Evolutionary conservation across 768 basidiomycete genomes (phyloP).

Genomic region (Tremella mesenterica): DNA sequence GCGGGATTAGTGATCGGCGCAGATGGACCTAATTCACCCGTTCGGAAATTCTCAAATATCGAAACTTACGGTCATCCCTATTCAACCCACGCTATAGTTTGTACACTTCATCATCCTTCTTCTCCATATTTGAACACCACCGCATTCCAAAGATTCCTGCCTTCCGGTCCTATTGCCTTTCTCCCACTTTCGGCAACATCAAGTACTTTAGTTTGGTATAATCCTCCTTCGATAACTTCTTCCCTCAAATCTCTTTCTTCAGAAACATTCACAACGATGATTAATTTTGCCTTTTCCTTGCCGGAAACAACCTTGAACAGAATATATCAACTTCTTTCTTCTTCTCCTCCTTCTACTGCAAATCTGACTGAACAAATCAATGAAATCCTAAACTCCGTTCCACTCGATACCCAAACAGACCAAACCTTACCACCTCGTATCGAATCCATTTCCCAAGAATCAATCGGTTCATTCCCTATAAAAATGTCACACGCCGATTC

Average conservation of each 20-base stretch:
- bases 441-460: conserved; percentile 58
- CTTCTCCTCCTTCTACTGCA: neutral
- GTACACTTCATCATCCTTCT: conserved; percentile 71
- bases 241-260: conserved; percentile 61
- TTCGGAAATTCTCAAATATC: conserved; percentile 75
- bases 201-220: conserved; percentile 93
- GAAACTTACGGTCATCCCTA: conserved; percentile 87
- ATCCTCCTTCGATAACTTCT: conserved; percentile 63
- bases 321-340: conserved; percentile 28
- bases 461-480: conserved; percentile 82
- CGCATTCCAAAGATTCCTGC: conserved; percentile 88
- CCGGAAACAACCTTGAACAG: conserved; percentile 29
- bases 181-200: conserved; percentile 69
- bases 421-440: conserved; percentile 70
- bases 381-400: conserved; percentile 51
- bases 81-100: conserved; percentile 78
- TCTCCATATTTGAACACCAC: conserved; percentile 53
- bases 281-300: conserved; percentile 78
- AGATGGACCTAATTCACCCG: conserved; percentile 90
- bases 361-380: conserved; percentile 50
- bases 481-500: conserved; percentile 74
- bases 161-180: conserved; percentile 92
- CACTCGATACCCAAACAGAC: conserved; percentile 31
- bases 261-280: conserved; percentile 59
- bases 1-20: conserved; percentile 80